phyloP scores from a whole-genome alignment of 148 eudicot genomes.

The Nepenthes gracilis region DNA sequence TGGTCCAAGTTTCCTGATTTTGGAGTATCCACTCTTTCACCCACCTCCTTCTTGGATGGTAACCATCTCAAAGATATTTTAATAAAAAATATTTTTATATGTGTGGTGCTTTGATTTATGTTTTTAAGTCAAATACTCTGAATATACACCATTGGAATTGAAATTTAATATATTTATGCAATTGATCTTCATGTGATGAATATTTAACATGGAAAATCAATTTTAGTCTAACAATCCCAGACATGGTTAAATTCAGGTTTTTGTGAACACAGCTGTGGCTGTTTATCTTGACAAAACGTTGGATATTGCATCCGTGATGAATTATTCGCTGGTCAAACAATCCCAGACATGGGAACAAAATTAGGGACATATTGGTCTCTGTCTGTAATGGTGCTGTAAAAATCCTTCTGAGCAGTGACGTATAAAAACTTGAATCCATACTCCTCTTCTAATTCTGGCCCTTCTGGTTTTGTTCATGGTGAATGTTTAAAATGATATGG shows the following conservation, averaged over 20 bases:
- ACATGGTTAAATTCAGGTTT: slow-evolving; percentile 45
- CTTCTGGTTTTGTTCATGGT: not conserved
- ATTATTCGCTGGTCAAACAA: slow-evolving; percentile 66
- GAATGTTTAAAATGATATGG: slow-evolving; percentile 1
- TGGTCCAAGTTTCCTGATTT: too few species aligned
- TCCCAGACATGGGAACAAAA: slow-evolving; percentile 51
- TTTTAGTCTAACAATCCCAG: too few species aligned
- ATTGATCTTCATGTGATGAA: too few species aligned
- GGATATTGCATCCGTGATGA: slow-evolving; percentile 53
- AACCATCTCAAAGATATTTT: too few species aligned
- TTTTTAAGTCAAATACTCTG: too few species aligned
- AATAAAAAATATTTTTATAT: too few species aligned
- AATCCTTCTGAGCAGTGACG: slow-evolving; percentile 60
- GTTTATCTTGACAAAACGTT: slow-evolving; percentile 69
- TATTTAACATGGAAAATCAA: too few species aligned
- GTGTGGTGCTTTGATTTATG: too few species aligned
- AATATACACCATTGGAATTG: too few species aligned
- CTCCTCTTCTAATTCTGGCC: slow-evolving; percentile 10
- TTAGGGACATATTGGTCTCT: slow-evolving; percentile 50
- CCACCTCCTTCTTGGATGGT: too few species aligned
- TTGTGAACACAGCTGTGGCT: slow-evolving; percentile 75
- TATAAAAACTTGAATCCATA: slow-evolving; percentile 15
- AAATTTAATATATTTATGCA: too few species aligned
- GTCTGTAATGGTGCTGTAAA: slow-evolving; percentile 73
- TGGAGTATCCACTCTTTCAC: too few species aligned